Evolutionary conservation across 192 early-diverging fungal species (phyloP).

Genomic region (Linderina pennispora): DNA sequence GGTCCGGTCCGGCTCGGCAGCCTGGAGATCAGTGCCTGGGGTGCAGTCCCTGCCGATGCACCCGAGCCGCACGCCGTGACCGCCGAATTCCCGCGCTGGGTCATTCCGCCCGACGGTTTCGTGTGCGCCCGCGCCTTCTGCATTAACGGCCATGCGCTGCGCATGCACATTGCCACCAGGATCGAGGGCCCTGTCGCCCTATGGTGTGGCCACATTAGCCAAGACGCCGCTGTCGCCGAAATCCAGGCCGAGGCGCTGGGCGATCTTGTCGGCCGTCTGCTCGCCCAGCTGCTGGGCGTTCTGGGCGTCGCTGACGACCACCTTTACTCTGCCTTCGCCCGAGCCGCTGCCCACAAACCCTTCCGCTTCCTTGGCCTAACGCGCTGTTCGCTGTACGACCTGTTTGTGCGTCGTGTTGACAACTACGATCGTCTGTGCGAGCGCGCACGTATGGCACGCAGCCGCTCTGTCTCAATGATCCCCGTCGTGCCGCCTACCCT

Average conservation of each 20-base stretch:
- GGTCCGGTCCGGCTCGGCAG: not conserved
- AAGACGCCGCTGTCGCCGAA: not conserved
- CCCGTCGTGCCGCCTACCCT: too few species aligned
- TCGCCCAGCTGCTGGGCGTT: not conserved
- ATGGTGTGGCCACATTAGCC: not conserved
- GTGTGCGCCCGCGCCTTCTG: slow-evolving; percentile 10
- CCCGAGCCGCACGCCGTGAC: not conserved
- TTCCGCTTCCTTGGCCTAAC: not conserved
- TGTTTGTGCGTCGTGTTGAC: not conserved
- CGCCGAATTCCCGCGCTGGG: not conserved
- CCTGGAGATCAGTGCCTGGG: not conserved
- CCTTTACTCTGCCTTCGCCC: not conserved
- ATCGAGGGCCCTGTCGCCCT: not conserved
- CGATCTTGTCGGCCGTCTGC: not conserved
- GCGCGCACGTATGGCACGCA: not conserved
- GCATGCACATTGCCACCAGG: not conserved
- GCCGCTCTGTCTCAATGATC: too few species aligned
- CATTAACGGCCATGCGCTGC: not conserved
- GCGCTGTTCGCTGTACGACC: not conserved
- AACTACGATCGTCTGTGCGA: not conserved
- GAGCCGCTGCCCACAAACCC: not conserved
- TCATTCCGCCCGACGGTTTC: slow-evolving; percentile 2
- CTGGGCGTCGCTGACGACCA: not conserved
- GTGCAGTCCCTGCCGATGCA: not conserved
- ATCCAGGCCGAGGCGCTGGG: not conserved